Percentiles rank a stretch among this genome's conserved stretches.
Conservation (phyloP, 805 yeast species). For the Barnettozyma pratensis region DNA sequence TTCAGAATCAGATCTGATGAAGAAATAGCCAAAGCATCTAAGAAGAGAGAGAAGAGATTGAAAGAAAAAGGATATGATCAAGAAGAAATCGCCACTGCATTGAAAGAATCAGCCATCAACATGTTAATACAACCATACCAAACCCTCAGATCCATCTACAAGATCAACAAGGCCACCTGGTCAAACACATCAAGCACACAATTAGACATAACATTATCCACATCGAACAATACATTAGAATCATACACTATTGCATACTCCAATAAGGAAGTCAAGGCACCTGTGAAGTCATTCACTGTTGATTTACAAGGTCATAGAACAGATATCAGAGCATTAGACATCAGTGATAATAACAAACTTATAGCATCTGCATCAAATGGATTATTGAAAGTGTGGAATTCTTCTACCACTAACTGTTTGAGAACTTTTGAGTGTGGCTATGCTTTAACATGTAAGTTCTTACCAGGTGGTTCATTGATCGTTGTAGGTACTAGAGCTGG, state of each 20-base stretch:
- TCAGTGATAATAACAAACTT: conserved; percentile 75
- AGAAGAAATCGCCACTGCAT: conserved; percentile 52
- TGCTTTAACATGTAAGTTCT: conserved; percentile 69
- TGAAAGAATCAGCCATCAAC: conserved; percentile 42
- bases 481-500: conserved; percentile 90
- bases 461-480: conserved; percentile 88
- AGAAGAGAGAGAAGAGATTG: conserved; percentile 73
- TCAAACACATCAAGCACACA: conserved; percentile 40
- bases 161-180: conserved; percentile 68
- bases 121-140: conserved; percentile 67
- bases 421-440: conserved; percentile 89
- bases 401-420: conserved; percentile 65
- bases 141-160: conserved; percentile 56
- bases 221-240: conserved; percentile 73
- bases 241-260: conserved; percentile 60
- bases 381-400: conserved; percentile 82
- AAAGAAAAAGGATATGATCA: conserved; percentile 61
- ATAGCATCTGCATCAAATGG: conserved; percentile 92
- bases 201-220: conserved; percentile 57
- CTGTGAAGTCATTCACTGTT: conserved; percentile 49
- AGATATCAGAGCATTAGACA: conserved; percentile 78
- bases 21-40: conserved; percentile 73
- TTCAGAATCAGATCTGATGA: conserved; percentile 71
- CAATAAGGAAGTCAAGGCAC: conserved; percentile 42
- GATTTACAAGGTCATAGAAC: conserved; percentile 85